Conservation (phyloP, 2,329 filamentous ascomycete genomes). For the Zasmidium citrigriseum region DNA sequence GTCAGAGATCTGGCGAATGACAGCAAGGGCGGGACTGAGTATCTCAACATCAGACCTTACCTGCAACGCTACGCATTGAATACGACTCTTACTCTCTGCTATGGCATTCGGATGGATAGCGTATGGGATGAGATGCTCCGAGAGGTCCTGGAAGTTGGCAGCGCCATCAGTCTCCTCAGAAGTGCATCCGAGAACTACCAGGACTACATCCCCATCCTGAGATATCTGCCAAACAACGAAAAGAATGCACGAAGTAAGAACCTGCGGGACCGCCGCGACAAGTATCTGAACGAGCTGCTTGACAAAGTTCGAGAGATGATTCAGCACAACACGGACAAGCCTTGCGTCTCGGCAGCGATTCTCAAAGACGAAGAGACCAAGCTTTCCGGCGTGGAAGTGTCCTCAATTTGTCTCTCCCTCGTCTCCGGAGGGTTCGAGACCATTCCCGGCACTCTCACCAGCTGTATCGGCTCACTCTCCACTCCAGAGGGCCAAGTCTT, state of each 20-base stretch:
- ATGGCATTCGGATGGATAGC: conserved; percentile 57
- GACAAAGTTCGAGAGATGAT: conserved; percentile 56
- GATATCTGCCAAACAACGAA: conserved; percentile 55
- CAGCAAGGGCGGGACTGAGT: conserved; percentile 38
- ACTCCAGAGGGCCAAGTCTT: conserved; percentile 52
- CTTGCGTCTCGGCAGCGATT: conserved; percentile 56
- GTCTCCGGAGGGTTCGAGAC: conserved; percentile 59
- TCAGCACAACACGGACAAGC: conserved; percentile 53
- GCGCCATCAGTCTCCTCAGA: conserved; percentile 52
- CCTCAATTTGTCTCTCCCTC: conserved; percentile 55
- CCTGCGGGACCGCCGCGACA: conserved; percentile 50
- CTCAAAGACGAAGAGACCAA: conserved; percentile 57
- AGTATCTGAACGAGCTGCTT: conserved; percentile 52
- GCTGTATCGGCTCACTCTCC: conserved; percentile 52
- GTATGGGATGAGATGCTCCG: conserved; percentile 54
- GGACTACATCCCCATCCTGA: conserved; percentile 54
- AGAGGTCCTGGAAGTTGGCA: conserved; percentile 56
- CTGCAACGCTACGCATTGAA: conserved; percentile 57
- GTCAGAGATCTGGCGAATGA: conserved; percentile 50
- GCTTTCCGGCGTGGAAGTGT: conserved; percentile 55
- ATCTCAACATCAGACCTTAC: conserved; percentile 50
- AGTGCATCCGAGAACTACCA: conserved; percentile 56
- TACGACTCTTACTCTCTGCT: conserved; percentile 57
- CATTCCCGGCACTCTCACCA: conserved; percentile 56
- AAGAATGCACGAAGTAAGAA: conserved; percentile 52